phyloP scores from a whole-genome alignment of 1,284 basidiomycete genomes.

The Tausonia pullulans region DNA sequence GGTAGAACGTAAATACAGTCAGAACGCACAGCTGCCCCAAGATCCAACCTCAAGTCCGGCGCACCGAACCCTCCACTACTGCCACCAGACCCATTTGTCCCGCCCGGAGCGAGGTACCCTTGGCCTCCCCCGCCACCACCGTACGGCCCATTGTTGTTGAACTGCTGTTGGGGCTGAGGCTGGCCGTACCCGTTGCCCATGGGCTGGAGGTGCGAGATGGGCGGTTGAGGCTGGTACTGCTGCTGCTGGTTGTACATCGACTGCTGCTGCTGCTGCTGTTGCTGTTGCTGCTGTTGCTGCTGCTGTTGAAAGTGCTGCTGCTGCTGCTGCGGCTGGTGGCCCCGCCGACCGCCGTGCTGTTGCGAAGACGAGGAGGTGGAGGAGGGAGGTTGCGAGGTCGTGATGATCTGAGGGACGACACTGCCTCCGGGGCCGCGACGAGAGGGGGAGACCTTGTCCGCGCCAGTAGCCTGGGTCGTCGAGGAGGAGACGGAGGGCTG shows the following conservation, averaged over 20 bases:
- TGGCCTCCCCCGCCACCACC: neutral
- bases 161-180: conserved; percentile 1
- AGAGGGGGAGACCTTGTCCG: neutral
- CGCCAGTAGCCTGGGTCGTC: neutral
- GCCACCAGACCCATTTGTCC: neutral
- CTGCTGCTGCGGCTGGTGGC: neutral
- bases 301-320: neutral
- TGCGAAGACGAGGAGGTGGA: neutral
- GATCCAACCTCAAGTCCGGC: neutral
- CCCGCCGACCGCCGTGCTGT: neutral
- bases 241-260: conserved; percentile 5
- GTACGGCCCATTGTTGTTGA: neutral
- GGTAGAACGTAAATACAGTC: neutral
- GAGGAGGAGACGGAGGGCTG: neutral
- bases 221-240: neutral
- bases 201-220: conserved; percentile 3
- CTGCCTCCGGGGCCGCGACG: neutral
- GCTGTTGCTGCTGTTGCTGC: neutral
- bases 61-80: neutral
- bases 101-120: neutral
- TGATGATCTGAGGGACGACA: no score
- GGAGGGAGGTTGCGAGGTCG: neutral
- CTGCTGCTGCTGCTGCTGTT: neutral
- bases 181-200: neutral
- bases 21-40: neutral